Evolutionary conservation across 805 yeast genomes (phyloP).

Genomic region (Candida corydali): DNA sequence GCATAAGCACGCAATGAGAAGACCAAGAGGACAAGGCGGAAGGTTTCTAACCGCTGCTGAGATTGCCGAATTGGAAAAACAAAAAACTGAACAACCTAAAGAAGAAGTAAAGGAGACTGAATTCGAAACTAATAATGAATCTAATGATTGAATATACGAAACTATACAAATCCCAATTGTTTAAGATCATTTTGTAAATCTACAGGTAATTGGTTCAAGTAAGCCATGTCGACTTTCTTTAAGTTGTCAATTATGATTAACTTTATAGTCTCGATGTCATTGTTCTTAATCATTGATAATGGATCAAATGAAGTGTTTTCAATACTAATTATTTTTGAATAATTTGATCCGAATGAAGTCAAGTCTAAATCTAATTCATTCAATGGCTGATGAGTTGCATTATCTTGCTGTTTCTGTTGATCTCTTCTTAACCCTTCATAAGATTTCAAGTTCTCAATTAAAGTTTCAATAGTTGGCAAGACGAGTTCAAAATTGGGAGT

Average conservation of each 20-base stretch:
- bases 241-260: slow-evolving; percentile 22
- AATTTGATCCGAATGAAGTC: slow-evolving; percentile 78
- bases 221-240: slow-evolving; percentile 21
- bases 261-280: slow-evolving; percentile 27
- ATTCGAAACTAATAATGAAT: background rate
- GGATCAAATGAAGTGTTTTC: slow-evolving; percentile 68
- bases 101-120: slow-evolving; percentile 20
- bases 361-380: slow-evolving; percentile 53
- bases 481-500: slow-evolving; percentile 14
- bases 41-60: slow-evolving; percentile 90
- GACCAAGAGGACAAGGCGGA: slow-evolving; percentile 99
- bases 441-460: slow-evolving; percentile 24
- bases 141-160: background rate
- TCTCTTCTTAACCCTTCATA: slow-evolving; percentile 22
- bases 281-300: slow-evolving; percentile 43
- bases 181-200: slow-evolving; percentile 7
- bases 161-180: slow-evolving; percentile 10
- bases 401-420: slow-evolving; percentile 16
- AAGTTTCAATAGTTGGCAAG: slow-evolving; percentile 28
- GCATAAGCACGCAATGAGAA: slow-evolving; percentile 98
- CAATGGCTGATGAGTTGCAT: slow-evolving; percentile 13
- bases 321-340: slow-evolving; percentile 67
- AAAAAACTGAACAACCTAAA: slow-evolving; percentile 21
- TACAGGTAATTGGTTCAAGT: slow-evolving; percentile 21
- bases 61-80: slow-evolving; percentile 39